Evolutionary conservation across 129 eudicot genomes (phyloP), one percentile per base, ranked within the genome.

Genomic region (Lactuca saligna): DNA sequence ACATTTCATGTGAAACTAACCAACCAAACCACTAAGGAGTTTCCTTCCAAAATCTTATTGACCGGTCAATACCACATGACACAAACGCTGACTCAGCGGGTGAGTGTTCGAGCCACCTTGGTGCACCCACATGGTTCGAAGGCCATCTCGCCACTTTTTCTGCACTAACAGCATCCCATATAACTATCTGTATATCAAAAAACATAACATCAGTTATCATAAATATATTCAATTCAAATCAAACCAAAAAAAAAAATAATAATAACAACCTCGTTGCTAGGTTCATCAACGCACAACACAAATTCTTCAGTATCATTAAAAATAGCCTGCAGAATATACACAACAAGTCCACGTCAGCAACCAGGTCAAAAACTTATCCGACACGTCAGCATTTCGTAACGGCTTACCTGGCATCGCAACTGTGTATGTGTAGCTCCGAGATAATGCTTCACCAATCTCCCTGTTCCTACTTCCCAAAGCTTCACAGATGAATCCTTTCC

Each of bases 391-490:
- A 46, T 46, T 46, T 46, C 12, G 15, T 17, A 74, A 7, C 53
- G 17, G 71, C 41, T 53, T 78, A 91, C 97, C 92, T 91, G 97
- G 82, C 92, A 85, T 44, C 96, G 82, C 80, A 74, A 59, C 50
- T 87, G 88, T 5, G 82, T 77, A 68, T 85, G 96, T 35, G 83
- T 80, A 12, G 97, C 97, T 68, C 97, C 97, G 65, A 83, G 68
- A 82, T 91, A 91, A 37, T 91, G 97, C 67, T 81, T 91, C 31
- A 85, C 90, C 84, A 91, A 73, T 82, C 84, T 83, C 33, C 97
- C 97, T 0, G 90, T 85, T 73, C 90, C 90, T 78, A 91, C 88
- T 63, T 91, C 96, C 97, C 96, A 91, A 13, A 91, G 85, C 81
- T 91, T 91, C 78, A 87, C 90, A 33, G 83, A 68, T 13, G 97